Evolutionary conservation across 768 basidiomycete genomes (phyloP), one percentile per base, ranked within the genome.

Genomic region (Mycena pura): DNA sequence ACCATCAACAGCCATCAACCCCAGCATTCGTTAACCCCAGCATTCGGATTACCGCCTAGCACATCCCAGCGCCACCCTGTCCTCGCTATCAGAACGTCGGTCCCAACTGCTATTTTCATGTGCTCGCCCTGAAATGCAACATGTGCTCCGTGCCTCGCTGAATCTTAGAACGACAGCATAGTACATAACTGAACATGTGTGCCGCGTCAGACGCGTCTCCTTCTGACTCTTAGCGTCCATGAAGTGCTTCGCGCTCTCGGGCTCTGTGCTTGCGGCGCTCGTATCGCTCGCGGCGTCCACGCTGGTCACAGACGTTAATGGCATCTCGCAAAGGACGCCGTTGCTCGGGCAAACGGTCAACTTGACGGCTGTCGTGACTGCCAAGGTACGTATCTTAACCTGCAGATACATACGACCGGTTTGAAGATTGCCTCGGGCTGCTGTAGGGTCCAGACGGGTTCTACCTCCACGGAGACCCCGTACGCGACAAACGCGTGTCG

Each of bases 261-360:
- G 73, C 47, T 67, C n/a, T n/a, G n/a, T 76, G 40, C 64, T 74
- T 41, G 55, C 71, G 25, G 68, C 56, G 15, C 74, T 65, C 28
- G 58, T 76, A 21, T 64, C 78, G 15, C 64, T 64, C 9, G 74
- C 69, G 11, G 67, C 69, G 2, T 71, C 77, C 11, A 74, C 72
- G 19, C 77, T 77, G 10, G 73, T 85, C 13, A 72, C 82, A n/a
- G 84, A 85, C 25, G 83, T 87, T 27, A 83, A 85, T 70, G 85
- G 85, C n/a, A 44, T 66, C 28, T 69, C 77, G 1, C 85, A 78
- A 61, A 73, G 72, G 62, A 84, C 84, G 29, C 83, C 85, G 53
- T 66, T 80, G 11, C 68, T 62, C 27, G 82, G 83, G 0, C 75
- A 83, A 56, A 73, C 69, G 6, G 82, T 86, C 24, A 78, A 80